phyloP scores from a whole-genome alignment of 768 basidiomycete genomes.

The Kondoa malvinella region DNA sequence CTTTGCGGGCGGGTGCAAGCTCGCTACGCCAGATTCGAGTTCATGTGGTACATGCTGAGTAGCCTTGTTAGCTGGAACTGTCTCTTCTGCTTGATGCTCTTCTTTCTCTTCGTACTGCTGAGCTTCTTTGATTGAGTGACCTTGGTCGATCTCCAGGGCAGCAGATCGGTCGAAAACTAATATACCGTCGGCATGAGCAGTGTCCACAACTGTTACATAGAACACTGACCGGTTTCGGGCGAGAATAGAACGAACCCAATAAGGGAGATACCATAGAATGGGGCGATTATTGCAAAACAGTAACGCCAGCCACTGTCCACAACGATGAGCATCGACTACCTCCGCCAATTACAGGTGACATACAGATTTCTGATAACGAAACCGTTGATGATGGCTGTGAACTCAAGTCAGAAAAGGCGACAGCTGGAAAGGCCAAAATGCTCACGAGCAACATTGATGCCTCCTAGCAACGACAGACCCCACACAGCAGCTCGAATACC shows the following conservation, averaged over 20 bases:
- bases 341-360: not conserved
- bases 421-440: not conserved
- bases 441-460: slow-evolving; percentile 7
- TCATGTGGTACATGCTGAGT: not conserved
- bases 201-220: not conserved
- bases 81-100: not conserved
- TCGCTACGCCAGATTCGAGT: not conserved
- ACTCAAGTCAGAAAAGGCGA: not conserved
- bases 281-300: slow-evolving; percentile 1
- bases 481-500: slow-evolving; percentile 4
- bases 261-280: not conserved
- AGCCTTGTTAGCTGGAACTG: not conserved
- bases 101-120: slow-evolving; percentile 1
- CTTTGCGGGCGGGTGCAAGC: slow-evolving; percentile 1
- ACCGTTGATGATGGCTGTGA: not conserved
- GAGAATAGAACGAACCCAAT: slow-evolving; percentile 1
- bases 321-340: not conserved
- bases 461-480: not conserved
- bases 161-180: not conserved
- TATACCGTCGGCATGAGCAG: not conserved
- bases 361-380: not conserved
- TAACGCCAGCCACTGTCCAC: not conserved
- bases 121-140: slow-evolving; percentile 3
- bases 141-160: slow-evolving; percentile 6
- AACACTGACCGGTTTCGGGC: not conserved